phyloP scores from a whole-genome alignment of 345 rosid genomes.

The Gossypium arboreum region DNA sequence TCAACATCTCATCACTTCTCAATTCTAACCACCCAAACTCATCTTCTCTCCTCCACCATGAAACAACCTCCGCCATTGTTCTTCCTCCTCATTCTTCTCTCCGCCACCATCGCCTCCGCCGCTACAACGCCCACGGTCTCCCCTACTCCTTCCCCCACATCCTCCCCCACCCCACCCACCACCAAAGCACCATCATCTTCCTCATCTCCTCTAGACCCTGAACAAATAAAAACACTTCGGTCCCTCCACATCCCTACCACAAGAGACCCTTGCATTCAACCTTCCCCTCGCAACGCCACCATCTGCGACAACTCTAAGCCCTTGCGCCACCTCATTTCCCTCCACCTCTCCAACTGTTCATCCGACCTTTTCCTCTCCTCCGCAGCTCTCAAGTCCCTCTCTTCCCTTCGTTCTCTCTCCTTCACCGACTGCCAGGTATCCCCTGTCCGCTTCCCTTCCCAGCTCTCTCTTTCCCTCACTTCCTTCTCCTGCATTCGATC shows the following conservation, averaged over 20 bases:
- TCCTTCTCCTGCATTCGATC: slow-evolving; percentile 60
- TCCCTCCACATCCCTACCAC: slow-evolving; percentile 67
- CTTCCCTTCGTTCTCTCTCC: slow-evolving; percentile 63
- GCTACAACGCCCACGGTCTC: slow-evolving; percentile 1
- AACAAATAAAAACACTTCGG: slow-evolving; percentile 65
- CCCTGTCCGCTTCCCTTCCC: slow-evolving; percentile 60
- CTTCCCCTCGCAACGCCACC: slow-evolving; percentile 40
- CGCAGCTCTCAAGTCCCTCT: slow-evolving; percentile 68
- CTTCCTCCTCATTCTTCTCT: slow-evolving; percentile 26
- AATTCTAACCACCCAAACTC: slow-evolving; percentile 4
- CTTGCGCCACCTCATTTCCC: slow-evolving; percentile 66
- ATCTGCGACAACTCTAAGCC: slow-evolving; percentile 59
- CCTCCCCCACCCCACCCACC: slow-evolving; percentile 22
- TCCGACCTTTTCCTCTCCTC: slow-evolving; percentile 53
- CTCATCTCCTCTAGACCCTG: slow-evolving; percentile 65
- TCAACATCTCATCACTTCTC: slow-evolving; percentile 16
- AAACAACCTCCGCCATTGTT: slow-evolving; percentile 25
- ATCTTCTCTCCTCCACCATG: slow-evolving; percentile 40
- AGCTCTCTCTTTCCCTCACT: slow-evolving; percentile 55
- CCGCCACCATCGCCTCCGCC: slow-evolving; percentile 16
- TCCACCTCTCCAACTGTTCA: slow-evolving; percentile 77
- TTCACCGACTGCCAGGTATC: slow-evolving; percentile 65
- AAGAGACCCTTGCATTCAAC: slow-evolving; percentile 59
- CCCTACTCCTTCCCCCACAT: slow-evolving; percentile 33
- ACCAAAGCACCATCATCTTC: slow-evolving; percentile 27